Evolutionary conservation across 495 filamentous ascomycete species (phyloP), one percentile per base, ranked within the genome.

Genomic region (Oidiodendron maius): DNA sequence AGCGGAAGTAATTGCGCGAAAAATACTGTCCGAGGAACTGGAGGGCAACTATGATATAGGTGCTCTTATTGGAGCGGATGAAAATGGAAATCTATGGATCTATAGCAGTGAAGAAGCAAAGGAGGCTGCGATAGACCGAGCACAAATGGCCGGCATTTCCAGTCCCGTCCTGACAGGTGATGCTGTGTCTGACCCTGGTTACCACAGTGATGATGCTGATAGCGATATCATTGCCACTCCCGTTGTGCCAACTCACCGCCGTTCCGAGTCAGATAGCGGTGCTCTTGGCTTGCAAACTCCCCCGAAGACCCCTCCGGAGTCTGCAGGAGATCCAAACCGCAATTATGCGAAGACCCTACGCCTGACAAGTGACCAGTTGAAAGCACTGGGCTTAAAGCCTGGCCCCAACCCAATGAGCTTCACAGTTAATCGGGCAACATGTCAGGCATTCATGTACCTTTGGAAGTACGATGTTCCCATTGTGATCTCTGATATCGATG

Each of bases 401-500:
- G 93, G 93, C 3, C 74, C 83, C 26, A 99, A 99, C 64, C 74
- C 81, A 3, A 91, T 97, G 78, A 90, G 87, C 58, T 99, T 99
- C 64, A 96, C 84, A 24, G 93, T 99, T 37, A 96, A 96, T 65
- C 76, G 86, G 50, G 91, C 94, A 1, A 95, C 86, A 0, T 97
- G 94, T 67, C 79, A 80, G 26, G 94, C 90, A 1, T 83, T 74
- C 53, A 96, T 99, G 86, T 99, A 85, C 57, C 75, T 91, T 46
- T 97, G 93, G 93, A 82, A 76, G 55, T 77, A 91, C 50, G 86
- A 93, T 54, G 82, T 81, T 0, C 94, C 93, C 0, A 89, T 96
- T 41, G 91, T 99, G 20, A 96, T 99, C 53, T 96, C 91, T 11
- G 93, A 99, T 67, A 96, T 99, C 56, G 93, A 99, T 69, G 93